Base-by-base conservation (phyloP, 352 stramenopile species). In the Pythium monospermum region DNA sequence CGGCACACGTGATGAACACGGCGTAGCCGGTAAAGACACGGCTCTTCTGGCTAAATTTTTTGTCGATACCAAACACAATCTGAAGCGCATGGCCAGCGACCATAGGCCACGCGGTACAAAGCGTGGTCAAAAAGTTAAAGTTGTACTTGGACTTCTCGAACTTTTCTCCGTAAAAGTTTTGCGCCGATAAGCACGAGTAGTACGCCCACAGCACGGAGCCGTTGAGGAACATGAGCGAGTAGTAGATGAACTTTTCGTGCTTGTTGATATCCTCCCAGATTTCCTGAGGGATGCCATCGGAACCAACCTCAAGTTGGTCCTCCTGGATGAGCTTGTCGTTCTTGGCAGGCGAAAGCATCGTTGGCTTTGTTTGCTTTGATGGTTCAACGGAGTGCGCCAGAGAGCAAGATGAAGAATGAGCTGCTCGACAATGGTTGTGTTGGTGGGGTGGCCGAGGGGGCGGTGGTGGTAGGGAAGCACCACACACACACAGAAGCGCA, bases 51-150 rank as follows among this genome's bases (percentile, higher is more conserved):
- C 51, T 60, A 42, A 85, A 10, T 35, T 69, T 68, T 61, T 83
- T 85, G 67, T 87, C 76, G 6, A 87, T 39, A 13, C 70, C 65
- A 13, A 61, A 72, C 43, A 75, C 48, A 57, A 90, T 78, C 36
- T 90, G 79, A 12, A 84, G 16, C 0, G 38, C 40, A 25, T 87
- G 73, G 8, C 75, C 79, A 2, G 71, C 39, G 13, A 76, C 57
- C 65, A 87, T 81, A 3, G 79, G 72, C 76, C 79, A 90, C 13
- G 63, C 68, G 10, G 72, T 81, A 23, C 54, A 50, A 3, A 84
- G 58, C 53, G 72, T 87, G 12, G 74, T 87, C 7, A 90, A 49
- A 67, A 87, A 87, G 11, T 68, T 69, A 49, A 90, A 90, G 25
- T 75, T 27, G 40, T 70, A 54, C 25, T 63, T 49, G 23, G 55